Conservation (phyloP, 1,139 yeast species). For the Diutina scorzettiae region DNA sequence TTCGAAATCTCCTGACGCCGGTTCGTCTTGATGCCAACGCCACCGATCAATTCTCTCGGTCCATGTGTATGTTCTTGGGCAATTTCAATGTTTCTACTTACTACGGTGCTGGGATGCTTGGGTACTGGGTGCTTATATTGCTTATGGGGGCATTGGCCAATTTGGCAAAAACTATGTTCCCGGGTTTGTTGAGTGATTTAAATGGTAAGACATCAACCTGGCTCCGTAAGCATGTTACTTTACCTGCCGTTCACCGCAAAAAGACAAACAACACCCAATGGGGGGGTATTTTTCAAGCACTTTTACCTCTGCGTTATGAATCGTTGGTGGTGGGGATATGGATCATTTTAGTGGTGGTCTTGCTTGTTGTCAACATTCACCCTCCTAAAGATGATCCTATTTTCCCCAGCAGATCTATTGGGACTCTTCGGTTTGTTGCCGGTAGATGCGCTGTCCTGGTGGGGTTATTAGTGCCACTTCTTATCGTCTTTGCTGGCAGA, state of each 20-base stretch:
- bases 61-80: constrained; percentile 2
- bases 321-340: neutral
- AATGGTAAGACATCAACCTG: neutral
- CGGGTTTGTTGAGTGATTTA: neutral
- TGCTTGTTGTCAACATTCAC: neutral
- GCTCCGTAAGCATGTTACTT: neutral
- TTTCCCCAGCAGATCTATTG: neutral
- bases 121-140: constrained; percentile 1
- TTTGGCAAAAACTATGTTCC: neutral
- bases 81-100: constrained; percentile 2
- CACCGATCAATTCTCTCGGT: neutral
- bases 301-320: constrained; percentile 1
- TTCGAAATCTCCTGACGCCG: neutral
- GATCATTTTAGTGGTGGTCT: neutral
- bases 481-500: neutral
- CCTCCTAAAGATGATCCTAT: constrained; percentile 1
- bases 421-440: constrained; percentile 2
- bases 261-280: constrained; percentile 1
- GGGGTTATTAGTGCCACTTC: neutral
- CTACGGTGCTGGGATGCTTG: constrained; percentile 4
- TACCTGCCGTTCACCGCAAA: constrained; percentile 1
- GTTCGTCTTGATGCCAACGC: neutral
- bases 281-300: neutral
- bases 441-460: neutral
- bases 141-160: neutral